Evolutionary conservation across 2,329 filamentous ascomycete genomes (phyloP), one percentile per base, ranked within the genome.

Genomic region (Sphaerulina vaccinii): DNA sequence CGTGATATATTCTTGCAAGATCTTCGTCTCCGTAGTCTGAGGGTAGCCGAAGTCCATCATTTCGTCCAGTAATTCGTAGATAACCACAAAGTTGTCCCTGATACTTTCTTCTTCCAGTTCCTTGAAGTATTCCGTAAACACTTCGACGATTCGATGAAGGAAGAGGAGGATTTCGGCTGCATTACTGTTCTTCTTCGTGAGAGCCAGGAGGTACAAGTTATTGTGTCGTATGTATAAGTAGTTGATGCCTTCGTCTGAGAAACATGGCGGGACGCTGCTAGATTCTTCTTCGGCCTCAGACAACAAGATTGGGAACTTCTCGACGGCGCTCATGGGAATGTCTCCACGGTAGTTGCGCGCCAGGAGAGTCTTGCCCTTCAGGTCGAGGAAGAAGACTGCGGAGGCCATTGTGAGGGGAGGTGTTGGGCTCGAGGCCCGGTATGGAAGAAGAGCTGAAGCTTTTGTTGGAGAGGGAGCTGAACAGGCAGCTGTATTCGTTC

Each of bases 21-120:
- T 99, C 81, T 99, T 99, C 71, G 84, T 89, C 73, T 99, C 93
- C 61, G 93, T 99, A 8, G 93, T 99, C 73, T 99, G 93, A 5
- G 93, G 93, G 71, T 99, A 96, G 58, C 93, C 93, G 78, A 99
- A 99, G 74, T 99, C 93, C 93, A 99, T 99, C 93, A 99, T 99
- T 78, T 99, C 93, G 69, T 99, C 93, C 58, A 99, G 82, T 56
- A 99, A 76, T 74, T 99, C 93, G 79, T 99, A 99, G 68, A 99
- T 99, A 69, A 99, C 85, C 71, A 99, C 93, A 70, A 99, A 99
- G 77, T 99, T 99, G 78, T 99, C 93, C 64, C 93, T 85, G 71
- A 99, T 99, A 65, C 90, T 96, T 74, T 99, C 93, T 73, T 99
- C 93, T 73, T 99, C 93, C 54, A 99, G 81, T 59, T 95, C 92